These are phyloP conservation scores for Diplodia intermedia DNA, from an alignment of 2,329 filamentous ascomycete genomes.

Conservation along the genomic window DNA sequence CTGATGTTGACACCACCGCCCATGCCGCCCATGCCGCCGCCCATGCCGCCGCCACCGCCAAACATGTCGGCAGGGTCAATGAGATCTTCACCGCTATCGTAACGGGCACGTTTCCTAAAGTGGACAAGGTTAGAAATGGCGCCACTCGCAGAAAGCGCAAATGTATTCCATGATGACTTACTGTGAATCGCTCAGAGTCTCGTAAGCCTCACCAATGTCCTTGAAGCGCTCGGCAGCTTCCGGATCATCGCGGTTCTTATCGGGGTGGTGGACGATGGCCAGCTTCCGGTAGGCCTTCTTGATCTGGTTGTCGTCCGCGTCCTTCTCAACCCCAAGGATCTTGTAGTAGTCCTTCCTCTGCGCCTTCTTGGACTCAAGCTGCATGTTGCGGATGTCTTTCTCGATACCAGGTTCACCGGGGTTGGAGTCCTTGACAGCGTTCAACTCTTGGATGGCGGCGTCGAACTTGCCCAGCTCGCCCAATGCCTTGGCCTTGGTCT, in stretches of 20 bases:
- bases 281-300: constrained; percentile 97
- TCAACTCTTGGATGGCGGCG: constrained; percentile 86
- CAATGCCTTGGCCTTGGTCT: constrained; percentile 90
- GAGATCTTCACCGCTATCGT: constrained; percentile 91
- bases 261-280: constrained; percentile 92
- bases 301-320: constrained; percentile 81
- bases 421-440: constrained; percentile 81
- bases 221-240: constrained; percentile 92
- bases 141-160: not conserved
- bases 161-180: constrained; percentile 58
- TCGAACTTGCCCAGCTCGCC: constrained; percentile 91
- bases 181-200: constrained; percentile 92
- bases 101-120: constrained; percentile 77
- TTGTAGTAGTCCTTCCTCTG: constrained; percentile 99
- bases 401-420: constrained; percentile 80
- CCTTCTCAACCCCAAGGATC: constrained; percentile 87
- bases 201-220: constrained; percentile 96
- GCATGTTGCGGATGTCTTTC: constrained; percentile 86
- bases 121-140: not conserved
- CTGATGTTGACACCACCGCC: constrained; percentile 59
- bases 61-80: constrained; percentile 90
- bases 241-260: constrained; percentile 92
- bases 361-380: constrained; percentile 96
- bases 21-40: constrained; percentile 42
- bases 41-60: constrained; percentile 63